Base-by-base conservation (phyloP, 2,329 filamentous ascomycete genomes). In the Tolypocladium sp. region DNA sequence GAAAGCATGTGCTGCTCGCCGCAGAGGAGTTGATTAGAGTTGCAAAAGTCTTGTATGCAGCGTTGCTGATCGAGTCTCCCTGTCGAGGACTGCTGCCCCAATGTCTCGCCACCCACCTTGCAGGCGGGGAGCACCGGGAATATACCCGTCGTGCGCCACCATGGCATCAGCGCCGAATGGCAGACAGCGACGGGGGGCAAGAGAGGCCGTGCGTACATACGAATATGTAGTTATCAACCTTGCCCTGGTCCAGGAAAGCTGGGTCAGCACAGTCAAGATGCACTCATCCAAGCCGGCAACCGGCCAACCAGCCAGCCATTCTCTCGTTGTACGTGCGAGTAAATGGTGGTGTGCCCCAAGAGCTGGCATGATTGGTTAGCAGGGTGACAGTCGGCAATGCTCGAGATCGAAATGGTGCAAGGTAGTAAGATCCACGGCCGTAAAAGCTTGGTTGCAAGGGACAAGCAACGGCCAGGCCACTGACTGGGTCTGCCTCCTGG, bases 41-140 rank as follows among this genome's bases (percentile, higher is more conserved):
- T 33, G 27, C 15, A 4, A 33, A 20, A 20, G 46, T 27, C 13
- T 25, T 9, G 44, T 6, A 12, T 8, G 44, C 13, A 13, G 27
- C 25, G 20, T 20, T 51, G 46, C 2, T 20, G 46, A 51, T 30
- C 17, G 30, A 35, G 44, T 33, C 8, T 35, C 30, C 49, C 6
- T 22, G 20, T 33, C 30, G 30, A 35, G 20, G 33, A 13, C 33
- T 20, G 46, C 8, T 8, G 25, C 12, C 20, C 49, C 30, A 51
- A 35, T 35, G 13, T 52, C 46, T 35, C 30, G 30, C 49, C 49
- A n/a, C 17, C 30, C 38, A 42, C 38, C 51, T 44, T 46, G 57
- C 57, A 35, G 25, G 46, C 57, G 49, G 49, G 55, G 59, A 58
- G 61, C 46, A 57, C 35, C 35, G 53, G 58, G 9, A 52, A 51